Conservation (phyloP, 2,329 filamentous ascomycete species). For the Botrytis cinerea region DNA sequence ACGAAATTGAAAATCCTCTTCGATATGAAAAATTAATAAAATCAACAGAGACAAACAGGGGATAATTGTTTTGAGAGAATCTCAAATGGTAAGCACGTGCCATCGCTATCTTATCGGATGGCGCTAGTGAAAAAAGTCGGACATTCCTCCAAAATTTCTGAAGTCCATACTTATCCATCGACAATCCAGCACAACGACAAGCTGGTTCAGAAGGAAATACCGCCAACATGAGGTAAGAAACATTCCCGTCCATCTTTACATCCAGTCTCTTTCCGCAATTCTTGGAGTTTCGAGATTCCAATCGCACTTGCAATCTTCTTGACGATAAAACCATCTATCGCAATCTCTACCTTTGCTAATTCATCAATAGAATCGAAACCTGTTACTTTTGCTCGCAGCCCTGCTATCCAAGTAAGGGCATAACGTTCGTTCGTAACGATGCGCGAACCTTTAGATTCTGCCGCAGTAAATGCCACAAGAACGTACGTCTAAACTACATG, state of each 20-base stretch:
- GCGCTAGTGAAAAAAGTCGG: slow-evolving; percentile 25
- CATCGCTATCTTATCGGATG: slow-evolving; percentile 23
- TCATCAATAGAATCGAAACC: slow-evolving; percentile 24
- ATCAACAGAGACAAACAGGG: neutral
- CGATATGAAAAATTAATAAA: neutral
- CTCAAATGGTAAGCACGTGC: slow-evolving; percentile 18
- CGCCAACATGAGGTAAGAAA: slow-evolving; percentile 25
- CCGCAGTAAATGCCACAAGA: slow-evolving; percentile 51
- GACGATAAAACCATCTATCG: neutral
- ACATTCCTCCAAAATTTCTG: slow-evolving; percentile 24
- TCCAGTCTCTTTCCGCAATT: no score
- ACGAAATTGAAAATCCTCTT: neutral
- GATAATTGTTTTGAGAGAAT: neutral
- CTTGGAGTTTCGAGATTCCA: neutral
- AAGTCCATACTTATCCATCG: slow-evolving; percentile 9
- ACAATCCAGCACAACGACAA: slow-evolving; percentile 24
- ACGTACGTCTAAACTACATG: slow-evolving; percentile 30
- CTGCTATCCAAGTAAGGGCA: slow-evolving; percentile 63
- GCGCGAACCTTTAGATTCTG: slow-evolving; percentile 60
- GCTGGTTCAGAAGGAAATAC: slow-evolving; percentile 15
- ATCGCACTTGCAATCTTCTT: neutral
- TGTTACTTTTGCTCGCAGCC: slow-evolving; percentile 69
- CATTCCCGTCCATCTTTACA: neutral
- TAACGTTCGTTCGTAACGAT: slow-evolving; percentile 46
- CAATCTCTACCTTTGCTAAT: slow-evolving; percentile 12